A percentile compares a stretch with the other conserved stretches of the same genome.
Conservation (phyloP, 73 alveolate genomes). For the Blepharisma japonicum region DNA sequence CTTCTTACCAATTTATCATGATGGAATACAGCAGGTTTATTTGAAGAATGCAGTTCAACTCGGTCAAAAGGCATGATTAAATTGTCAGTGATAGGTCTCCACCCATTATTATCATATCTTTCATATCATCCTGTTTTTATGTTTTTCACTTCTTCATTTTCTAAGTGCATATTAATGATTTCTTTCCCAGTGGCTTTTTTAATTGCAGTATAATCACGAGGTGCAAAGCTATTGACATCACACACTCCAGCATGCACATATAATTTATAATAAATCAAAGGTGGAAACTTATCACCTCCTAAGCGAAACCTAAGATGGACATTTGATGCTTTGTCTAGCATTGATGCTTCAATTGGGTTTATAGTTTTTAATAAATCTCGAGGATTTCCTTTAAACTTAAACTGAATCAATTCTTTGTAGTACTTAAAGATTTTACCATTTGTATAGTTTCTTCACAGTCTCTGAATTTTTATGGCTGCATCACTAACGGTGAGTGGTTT, state of each 20-base stretch:
- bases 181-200: conserved; percentile 48
- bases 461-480: conserved; percentile 64
- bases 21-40: conserved; percentile 72
- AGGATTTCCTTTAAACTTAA: conserved; percentile 75
- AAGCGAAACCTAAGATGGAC: conserved; percentile 84
- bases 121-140: conserved; percentile 83
- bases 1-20: conserved; percentile 64
- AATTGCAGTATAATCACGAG: conserved; percentile 73
- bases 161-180: conserved; percentile 44
- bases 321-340: conserved; percentile 77
- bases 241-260: conserved; percentile 79
- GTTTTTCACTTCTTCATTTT: conserved; percentile 52
- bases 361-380: conserved; percentile 69
- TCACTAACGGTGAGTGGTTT: conserved; percentile 33
- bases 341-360: conserved; percentile 74
- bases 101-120: conserved; percentile 84
- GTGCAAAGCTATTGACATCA: conserved; percentile 87
- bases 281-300: conserved; percentile 87
- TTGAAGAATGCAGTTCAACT: conserved; percentile 74
- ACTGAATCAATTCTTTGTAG: conserved; percentile 75
- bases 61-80: conserved; percentile 37
- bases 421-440: conserved; percentile 75
- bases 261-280: conserved; percentile 81
- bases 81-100: conserved; percentile 76
- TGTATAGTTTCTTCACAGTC: conserved; percentile 80